These are phyloP conservation scores for Alternaria consortialis DNA, from an alignment of 2,329 filamentous ascomycete genomes.

Conservation along the genomic window DNA sequence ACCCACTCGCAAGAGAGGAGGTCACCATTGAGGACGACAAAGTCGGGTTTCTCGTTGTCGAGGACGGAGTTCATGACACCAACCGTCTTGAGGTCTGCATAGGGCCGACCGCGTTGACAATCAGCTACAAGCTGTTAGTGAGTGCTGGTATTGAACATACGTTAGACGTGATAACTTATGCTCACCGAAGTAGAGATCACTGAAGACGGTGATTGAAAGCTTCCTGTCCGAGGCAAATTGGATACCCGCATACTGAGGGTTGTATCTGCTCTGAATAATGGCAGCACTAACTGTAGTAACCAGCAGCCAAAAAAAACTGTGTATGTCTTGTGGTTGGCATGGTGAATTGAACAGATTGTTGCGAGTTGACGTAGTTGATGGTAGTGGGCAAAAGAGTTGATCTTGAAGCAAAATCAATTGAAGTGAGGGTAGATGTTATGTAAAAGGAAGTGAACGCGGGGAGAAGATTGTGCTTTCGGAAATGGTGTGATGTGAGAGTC, in stretches of 20 bases:
- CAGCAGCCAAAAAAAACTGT: conserved; percentile 24
- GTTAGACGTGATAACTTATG: conserved; percentile 55
- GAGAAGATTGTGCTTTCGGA: background rate
- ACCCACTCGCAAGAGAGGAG: conserved; percentile 70
- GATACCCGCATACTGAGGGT: conserved; percentile 34
- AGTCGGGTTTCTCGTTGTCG: conserved; percentile 63
- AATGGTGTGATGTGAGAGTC: background rate
- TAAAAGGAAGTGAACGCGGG: background rate
- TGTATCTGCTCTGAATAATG: background rate
- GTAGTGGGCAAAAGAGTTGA: background rate
- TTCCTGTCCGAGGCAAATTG: conserved; percentile 44
- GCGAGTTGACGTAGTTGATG: background rate
- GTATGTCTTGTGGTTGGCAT: conserved; percentile 30
- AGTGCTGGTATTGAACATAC: no score
- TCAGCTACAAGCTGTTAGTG: conserved; percentile 22
- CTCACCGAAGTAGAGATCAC: conserved; percentile 77
- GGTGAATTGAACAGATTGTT: background rate
- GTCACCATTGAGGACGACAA: conserved; percentile 76
- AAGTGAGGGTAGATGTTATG: background rate
- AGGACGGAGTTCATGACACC: conserved; percentile 68
- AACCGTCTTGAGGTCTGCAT: conserved; percentile 66
- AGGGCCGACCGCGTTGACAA: conserved; percentile 12
- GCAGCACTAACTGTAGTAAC: conserved; percentile 12
- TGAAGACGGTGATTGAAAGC: conserved; percentile 67
- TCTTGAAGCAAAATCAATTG: background rate